A percentile compares a stretch with the other conserved stretches of the same genome.
These are phyloP conservation scores for Akebia trifoliata DNA, from an alignment of 164 flowering plant genomes.

Conservation along the genomic window DNA sequence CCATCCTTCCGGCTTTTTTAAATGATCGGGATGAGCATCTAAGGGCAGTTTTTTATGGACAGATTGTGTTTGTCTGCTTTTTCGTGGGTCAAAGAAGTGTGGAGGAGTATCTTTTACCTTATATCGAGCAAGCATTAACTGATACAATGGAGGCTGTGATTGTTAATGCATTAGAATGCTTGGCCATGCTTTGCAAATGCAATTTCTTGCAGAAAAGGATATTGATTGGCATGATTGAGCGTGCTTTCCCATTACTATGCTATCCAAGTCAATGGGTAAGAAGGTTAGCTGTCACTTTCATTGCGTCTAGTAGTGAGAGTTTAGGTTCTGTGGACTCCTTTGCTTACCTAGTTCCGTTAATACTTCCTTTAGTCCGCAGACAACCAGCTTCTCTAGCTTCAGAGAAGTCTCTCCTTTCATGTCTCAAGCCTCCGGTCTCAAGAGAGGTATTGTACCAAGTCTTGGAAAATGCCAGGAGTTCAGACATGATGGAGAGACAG, in stretches of 20 bases:
- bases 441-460: constrained; percentile 64
- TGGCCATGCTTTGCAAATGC: constrained; percentile 69
- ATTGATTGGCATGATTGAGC: constrained; percentile 86
- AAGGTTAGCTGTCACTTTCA: constrained; percentile 71
- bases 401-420: constrained; percentile 62
- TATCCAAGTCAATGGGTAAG: constrained; percentile 96
- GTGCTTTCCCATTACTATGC: constrained; percentile 72
- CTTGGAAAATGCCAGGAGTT: constrained; percentile 71
- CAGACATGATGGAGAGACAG: constrained; percentile 95
- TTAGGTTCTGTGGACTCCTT: constrained; percentile 91
- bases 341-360: constrained; percentile 79
- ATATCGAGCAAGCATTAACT: constrained; percentile 90
- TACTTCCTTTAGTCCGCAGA: constrained; percentile 79
- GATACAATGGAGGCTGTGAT: constrained; percentile 86
- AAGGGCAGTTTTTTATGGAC: constrained; percentile 76
- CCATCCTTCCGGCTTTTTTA: constrained; percentile 92
- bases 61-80: constrained; percentile 88
- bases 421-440: constrained; percentile 84
- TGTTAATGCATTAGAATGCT: constrained; percentile 88
- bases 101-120: constrained; percentile 96
- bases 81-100: constrained; percentile 97
- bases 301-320: constrained; percentile 78
- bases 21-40: constrained; percentile 95
- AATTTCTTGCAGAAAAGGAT: constrained; percentile 72
- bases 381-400: constrained; percentile 89